These are phyloP conservation scores for Xerocomellus dryophilus DNA, from an alignment of 768 basidiomycete genomes.

Conservation along the genomic window DNA sequence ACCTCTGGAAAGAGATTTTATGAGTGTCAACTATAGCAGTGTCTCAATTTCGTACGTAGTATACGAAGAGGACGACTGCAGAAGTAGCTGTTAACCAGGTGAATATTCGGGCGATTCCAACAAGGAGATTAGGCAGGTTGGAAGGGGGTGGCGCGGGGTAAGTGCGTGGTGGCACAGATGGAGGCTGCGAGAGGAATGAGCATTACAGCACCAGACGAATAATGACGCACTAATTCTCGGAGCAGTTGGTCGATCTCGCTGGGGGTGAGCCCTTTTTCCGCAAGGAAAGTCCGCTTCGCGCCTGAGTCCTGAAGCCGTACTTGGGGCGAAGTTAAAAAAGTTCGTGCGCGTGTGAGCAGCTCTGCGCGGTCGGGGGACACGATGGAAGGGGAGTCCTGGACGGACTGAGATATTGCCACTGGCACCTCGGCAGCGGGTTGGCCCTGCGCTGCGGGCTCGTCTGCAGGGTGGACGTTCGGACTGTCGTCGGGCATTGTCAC, in stretches of 20 bases:
- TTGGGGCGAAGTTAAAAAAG: constrained; percentile 66
- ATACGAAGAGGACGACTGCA: constrained; percentile 54
- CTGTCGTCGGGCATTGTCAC: constrained; percentile 17
- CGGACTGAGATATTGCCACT: background rate
- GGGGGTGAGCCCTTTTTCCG: constrained; percentile 66
- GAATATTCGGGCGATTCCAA: constrained; percentile 57
- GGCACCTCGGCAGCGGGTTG: background rate
- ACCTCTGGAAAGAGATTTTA: constrained; percentile 44
- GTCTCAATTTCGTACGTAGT: constrained; percentile 51
- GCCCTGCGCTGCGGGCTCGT: background rate
- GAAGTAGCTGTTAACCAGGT: constrained; percentile 67
- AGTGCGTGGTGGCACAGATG: constrained; percentile 63
- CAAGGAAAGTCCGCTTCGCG: constrained; percentile 62
- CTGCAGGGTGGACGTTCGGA: background rate
- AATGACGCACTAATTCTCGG: constrained; percentile 48
- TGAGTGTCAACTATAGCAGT: constrained; percentile 4
- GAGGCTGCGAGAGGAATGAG: constrained; percentile 32
- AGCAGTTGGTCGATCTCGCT: constrained; percentile 59
- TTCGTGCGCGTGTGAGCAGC: constrained; percentile 52
- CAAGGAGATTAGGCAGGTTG: constrained; percentile 61
- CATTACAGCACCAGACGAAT: background rate
- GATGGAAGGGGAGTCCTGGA: background rate
- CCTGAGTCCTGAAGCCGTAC: constrained; percentile 52
- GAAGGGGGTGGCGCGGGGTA: constrained; percentile 73
- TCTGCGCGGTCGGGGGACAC: constrained; percentile 35